phyloP scores from a whole-genome alignment of 768 basidiomycete genomes.

The Fistulinella prunicolor region DNA sequence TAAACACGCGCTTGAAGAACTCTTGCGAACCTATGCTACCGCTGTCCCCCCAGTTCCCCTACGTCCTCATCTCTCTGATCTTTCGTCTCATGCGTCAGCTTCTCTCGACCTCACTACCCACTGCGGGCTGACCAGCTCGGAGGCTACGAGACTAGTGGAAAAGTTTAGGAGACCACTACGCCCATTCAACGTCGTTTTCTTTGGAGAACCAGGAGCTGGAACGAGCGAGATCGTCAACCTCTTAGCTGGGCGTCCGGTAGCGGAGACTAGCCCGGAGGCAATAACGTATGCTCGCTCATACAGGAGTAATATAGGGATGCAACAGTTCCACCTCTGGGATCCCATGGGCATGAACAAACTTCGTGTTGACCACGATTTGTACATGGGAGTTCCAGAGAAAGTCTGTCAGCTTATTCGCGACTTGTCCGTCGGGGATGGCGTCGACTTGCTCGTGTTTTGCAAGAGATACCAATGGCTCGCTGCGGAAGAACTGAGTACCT shows the following conservation, averaged over 20 bases:
- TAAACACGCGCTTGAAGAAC: too few relatives aligned
- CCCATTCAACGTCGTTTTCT: neutral
- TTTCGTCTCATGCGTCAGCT: too few relatives aligned
- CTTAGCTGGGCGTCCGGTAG: neutral
- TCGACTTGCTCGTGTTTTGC: conserved; percentile 35
- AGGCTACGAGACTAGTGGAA: too few relatives aligned
- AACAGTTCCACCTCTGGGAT: neutral
- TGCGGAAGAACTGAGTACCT: neutral
- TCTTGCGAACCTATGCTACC: too few relatives aligned
- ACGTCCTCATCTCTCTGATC: too few relatives aligned
- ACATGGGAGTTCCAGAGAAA: neutral
- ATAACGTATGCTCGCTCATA: neutral
- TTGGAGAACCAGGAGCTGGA: neutral
- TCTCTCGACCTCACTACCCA: too few relatives aligned
- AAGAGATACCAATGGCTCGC: conserved; percentile 27
- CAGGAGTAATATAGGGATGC: neutral
- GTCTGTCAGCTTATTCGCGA: conserved; percentile 22
- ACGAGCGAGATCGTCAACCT: neutral
- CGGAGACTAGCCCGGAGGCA: neutral
- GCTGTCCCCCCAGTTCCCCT: too few relatives aligned
- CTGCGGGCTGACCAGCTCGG: too few relatives aligned
- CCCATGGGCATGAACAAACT: neutral
- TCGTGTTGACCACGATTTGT: neutral
- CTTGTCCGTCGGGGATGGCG: conserved; percentile 10
- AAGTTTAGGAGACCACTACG: neutral